phyloP scores from a whole-genome alignment of 768 basidiomycete genomes.

The Tephrocybe sp. region DNA sequence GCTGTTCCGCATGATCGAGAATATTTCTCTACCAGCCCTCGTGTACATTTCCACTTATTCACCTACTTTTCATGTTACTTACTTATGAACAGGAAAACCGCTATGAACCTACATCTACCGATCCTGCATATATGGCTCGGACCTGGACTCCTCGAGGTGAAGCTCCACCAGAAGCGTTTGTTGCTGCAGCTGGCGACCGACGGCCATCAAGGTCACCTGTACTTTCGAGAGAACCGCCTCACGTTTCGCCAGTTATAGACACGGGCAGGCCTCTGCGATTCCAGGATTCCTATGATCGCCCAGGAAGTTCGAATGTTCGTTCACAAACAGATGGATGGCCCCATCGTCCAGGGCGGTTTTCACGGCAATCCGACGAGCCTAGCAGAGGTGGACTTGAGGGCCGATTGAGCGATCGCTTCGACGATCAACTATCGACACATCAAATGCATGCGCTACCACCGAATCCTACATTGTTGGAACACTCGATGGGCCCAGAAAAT shows the following conservation, averaged over 20 bases:
- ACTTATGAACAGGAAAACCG: slow-evolving; percentile 3
- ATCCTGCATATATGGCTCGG: slow-evolving; percentile 11
- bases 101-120: slow-evolving; percentile 3
- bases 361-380: slow-evolving; percentile 11
- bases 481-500: not conserved
- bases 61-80: not conserved
- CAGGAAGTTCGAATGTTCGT: slow-evolving; percentile 14
- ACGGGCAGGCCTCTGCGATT: slow-evolving; percentile 14
- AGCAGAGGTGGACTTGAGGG: slow-evolving; percentile 17
- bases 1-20: slow-evolving; percentile 2
- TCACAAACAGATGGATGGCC: not conserved
- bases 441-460: slow-evolving; percentile 17
- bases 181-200: slow-evolving; percentile 9
- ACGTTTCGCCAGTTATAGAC: slow-evolving; percentile 19
- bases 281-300: slow-evolving; percentile 15
- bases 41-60: slow-evolving; percentile 1
- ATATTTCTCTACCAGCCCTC: slow-evolving; percentile 6
- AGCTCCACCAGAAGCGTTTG: slow-evolving; percentile 16
- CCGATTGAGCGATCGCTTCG: slow-evolving; percentile 21
- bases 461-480: slow-evolving; percentile 14
- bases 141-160: slow-evolving; percentile 22
- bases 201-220: slow-evolving; percentile 25
- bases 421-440: slow-evolving; percentile 9
- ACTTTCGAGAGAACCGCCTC: slow-evolving; percentile 26
- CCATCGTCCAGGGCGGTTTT: slow-evolving; percentile 1